Conservation (phyloP, 768 basidiomycete genomes). For the Suillus alpinus region DNA sequence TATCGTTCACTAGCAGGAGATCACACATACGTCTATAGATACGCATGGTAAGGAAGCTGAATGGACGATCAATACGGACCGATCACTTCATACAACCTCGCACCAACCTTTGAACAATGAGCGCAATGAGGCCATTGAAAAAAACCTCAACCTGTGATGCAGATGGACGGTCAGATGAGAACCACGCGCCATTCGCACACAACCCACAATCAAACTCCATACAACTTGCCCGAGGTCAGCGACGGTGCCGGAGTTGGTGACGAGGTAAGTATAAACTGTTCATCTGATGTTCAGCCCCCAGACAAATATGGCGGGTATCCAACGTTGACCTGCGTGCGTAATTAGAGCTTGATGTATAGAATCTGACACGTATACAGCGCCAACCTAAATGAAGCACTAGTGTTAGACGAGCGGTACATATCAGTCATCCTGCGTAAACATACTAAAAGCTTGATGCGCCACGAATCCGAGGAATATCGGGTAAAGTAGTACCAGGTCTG, state of each 20-base stretch:
- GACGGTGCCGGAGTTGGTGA: conserved; percentile 36
- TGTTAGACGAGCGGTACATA: background rate
- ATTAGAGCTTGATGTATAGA: conserved; percentile 51
- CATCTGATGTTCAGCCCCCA: background rate
- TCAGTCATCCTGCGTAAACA: conserved; percentile 7
- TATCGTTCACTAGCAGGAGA: background rate
- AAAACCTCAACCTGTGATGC: conserved; percentile 38
- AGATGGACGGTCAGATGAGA: too few species aligned
- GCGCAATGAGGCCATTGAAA: conserved; percentile 47
- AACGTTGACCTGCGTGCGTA: conserved; percentile 41
- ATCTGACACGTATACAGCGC: conserved; percentile 47
- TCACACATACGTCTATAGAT: conserved; percentile 39
- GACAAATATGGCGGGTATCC: background rate
- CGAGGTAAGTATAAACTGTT: conserved; percentile 42
- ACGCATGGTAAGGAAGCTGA: conserved; percentile 41
- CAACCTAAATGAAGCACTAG: conserved; percentile 34
- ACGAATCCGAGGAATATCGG: conserved; percentile 41
- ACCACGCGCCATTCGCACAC: too few species aligned
- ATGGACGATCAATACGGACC: too few species aligned
- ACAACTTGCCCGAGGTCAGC: conserved; percentile 22
- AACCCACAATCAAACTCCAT: conserved; percentile 29
- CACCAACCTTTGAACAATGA: conserved; percentile 39
- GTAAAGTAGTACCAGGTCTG: conserved; percentile 51
- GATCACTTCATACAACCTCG: too few species aligned
- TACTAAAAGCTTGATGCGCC: conserved; percentile 42